These are phyloP conservation scores for Chrysoporthe deuterocubensis DNA, from an alignment of 2,329 filamentous ascomycete genomes.

Conservation along the genomic window DNA sequence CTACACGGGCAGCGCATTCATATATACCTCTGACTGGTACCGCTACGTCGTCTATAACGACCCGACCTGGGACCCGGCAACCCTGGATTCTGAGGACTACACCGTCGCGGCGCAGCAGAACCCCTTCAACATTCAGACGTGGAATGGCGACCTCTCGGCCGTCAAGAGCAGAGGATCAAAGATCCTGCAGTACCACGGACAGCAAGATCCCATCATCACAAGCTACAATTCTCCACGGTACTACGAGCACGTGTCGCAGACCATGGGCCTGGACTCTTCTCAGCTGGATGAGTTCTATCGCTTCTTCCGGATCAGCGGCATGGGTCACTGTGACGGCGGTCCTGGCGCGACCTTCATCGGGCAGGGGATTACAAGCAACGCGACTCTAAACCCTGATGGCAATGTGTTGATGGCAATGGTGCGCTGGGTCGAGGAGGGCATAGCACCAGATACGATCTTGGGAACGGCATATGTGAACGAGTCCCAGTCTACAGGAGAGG, in stretches of 20 bases:
- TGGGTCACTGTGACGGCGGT: conserved; percentile 55
- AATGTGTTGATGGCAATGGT: conserved; percentile 51
- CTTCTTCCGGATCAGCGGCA: conserved; percentile 57
- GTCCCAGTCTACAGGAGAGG: conserved; percentile 30
- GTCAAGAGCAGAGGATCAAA: conserved; percentile 35
- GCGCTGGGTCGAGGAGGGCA: conserved; percentile 49
- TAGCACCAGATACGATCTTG: conserved; percentile 45
- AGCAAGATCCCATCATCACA: conserved; percentile 48
- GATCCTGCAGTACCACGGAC: conserved; percentile 51
- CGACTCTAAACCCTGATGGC: conserved; percentile 40
- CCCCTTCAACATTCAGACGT: conserved; percentile 33
- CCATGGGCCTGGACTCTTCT: conserved; percentile 41
- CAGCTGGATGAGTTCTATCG: conserved; percentile 51
- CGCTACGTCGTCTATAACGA: conserved; percentile 53
- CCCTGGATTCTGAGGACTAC: conserved; percentile 44
- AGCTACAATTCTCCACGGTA: conserved; percentile 50
- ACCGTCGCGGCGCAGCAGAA: conserved; percentile 30
- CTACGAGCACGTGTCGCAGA: conserved; percentile 51
- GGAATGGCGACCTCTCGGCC: conserved; percentile 33
- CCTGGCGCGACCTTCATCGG: conserved; percentile 43
- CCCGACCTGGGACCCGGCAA: conserved; percentile 45
- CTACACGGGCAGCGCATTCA: conserved; percentile 45
- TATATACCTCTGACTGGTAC: conserved; percentile 52
- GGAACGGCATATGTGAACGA: conserved; percentile 42
- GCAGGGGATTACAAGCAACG: conserved; percentile 32